Conservation (phyloP, 192 early-diverging fungal genomes). For the Coemansia sp. region DNA sequence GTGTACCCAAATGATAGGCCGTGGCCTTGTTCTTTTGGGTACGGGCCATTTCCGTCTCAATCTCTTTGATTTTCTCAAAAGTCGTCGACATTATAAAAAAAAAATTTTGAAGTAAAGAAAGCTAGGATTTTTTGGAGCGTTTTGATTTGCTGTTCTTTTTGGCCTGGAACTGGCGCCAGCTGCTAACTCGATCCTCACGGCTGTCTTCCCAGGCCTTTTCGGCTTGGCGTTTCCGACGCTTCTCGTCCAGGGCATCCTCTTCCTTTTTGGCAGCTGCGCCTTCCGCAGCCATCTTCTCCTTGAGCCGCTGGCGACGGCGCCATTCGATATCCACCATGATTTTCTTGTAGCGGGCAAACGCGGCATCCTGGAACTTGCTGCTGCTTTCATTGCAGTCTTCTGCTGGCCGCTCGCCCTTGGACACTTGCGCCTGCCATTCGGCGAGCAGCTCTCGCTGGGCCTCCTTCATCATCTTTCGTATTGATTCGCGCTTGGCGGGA, state of each 20-base stretch:
- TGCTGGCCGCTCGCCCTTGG: not conserved
- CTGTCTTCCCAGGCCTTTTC: constrained; percentile 44
- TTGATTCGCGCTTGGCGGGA: constrained; percentile 30
- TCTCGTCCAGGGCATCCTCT: constrained; percentile 21
- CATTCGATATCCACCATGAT: constrained; percentile 49
- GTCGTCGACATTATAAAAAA: constrained; percentile 52
- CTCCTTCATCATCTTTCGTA: constrained; percentile 27
- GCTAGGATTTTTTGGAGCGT: not conserved
- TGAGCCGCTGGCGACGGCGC: constrained; percentile 36
- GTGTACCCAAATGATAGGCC: constrained; percentile 84
- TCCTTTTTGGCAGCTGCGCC: constrained; percentile 18
- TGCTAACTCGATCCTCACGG: constrained; percentile 42
- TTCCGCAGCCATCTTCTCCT: constrained; percentile 41
- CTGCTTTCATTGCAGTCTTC: constrained; percentile 1
- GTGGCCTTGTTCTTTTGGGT: constrained; percentile 98
- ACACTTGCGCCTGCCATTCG: constrained; percentile 15
- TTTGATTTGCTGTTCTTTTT: constrained; percentile 18
- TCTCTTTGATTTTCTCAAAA: constrained; percentile 62
- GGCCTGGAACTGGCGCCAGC: constrained; percentile 40
- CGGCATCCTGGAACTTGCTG: constrained; percentile 19
- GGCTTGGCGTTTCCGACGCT: constrained; percentile 21
- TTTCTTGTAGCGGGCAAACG: constrained; percentile 22
- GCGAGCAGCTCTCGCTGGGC: constrained; percentile 34
- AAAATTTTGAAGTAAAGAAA: constrained; percentile 1
- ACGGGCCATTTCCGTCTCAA: constrained; percentile 82